Evolutionary conservation across 2,329 filamentous ascomycete species (phyloP).

Genomic region (Bipolaris zeicola): DNA sequence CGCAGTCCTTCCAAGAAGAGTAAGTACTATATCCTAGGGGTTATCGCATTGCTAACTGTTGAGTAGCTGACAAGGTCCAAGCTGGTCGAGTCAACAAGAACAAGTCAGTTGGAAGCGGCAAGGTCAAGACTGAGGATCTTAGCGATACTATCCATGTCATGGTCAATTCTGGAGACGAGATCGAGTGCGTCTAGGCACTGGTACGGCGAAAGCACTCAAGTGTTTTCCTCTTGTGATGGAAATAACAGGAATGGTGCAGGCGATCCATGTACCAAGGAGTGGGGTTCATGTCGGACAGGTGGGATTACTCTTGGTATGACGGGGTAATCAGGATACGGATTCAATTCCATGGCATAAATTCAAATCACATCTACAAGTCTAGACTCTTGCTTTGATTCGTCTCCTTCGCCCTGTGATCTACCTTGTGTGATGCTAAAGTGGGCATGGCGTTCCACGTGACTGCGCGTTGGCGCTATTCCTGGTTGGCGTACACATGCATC

Average conservation of each 20-base stretch:
- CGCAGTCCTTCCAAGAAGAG: not conserved
- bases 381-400: not conserved
- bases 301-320: too few relatives aligned
- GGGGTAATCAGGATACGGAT: too few relatives aligned
- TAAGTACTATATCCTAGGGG: not conserved
- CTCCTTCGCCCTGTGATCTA: not conserved
- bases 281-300: too few relatives aligned
- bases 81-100: not conserved
- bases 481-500: not conserved
- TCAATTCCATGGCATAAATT: too few relatives aligned
- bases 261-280: too few relatives aligned
- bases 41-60: not conserved
- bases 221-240: too few relatives aligned
- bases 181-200: not conserved
- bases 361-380: not conserved
- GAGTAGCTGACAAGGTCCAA: not conserved
- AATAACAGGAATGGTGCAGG: too few relatives aligned
- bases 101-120: not conserved
- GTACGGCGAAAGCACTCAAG: too few relatives aligned
- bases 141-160: not conserved
- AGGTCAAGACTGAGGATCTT: not conserved
- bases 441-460: not conserved
- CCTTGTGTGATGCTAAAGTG: not conserved
- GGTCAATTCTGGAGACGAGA: not conserved
- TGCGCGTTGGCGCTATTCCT: not conserved